Percentiles rank a stretch among this genome's conserved stretches.
phyloP scores from a whole-genome alignment of 345 rosid genomes.

The Atalantia buxifolia region DNA sequence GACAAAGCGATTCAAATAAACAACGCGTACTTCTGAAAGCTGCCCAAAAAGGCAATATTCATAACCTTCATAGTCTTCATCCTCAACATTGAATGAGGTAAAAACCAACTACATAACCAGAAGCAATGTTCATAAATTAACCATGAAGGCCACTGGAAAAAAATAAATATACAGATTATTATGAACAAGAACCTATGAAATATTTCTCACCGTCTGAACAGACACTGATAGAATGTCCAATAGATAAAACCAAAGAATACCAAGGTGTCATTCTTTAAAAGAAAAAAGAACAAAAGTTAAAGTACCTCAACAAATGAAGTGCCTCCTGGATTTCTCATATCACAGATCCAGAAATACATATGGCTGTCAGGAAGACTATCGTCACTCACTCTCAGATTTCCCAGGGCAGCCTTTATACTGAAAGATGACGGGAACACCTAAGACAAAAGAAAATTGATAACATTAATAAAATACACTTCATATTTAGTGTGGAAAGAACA shows the following conservation, averaged over 20 bases:
- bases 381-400: slow-evolving; percentile 93
- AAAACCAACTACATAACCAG: slow-evolving; percentile 65
- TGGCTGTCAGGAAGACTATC: slow-evolving; percentile 82
- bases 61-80: slow-evolving; percentile 87
- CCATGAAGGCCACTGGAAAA: neutral
- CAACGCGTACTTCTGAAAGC: slow-evolving; percentile 96
- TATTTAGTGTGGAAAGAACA: neutral
- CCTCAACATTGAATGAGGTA: slow-evolving; percentile 75
- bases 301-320: slow-evolving; percentile 94
- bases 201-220: neutral
- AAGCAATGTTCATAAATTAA: slow-evolving; percentile 4
- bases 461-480: slow-evolving; percentile 1
- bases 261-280: neutral
- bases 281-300: neutral
- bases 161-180: neutral
- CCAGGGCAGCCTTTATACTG: slow-evolving; percentile 81
- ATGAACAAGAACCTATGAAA: neutral
- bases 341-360: slow-evolving; percentile 94
- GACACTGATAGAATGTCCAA: neutral
- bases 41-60: slow-evolving; percentile 86
- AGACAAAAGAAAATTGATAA: slow-evolving; percentile 19
- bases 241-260: neutral
- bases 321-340: slow-evolving; percentile 97
- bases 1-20: slow-evolving; percentile 91
- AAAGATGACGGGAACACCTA: slow-evolving; percentile 98